A percentile compares a stretch with the other conserved stretches of the same genome.
phyloP scores from a whole-genome alignment of 2,329 filamentous ascomycete species.

The Cercospora sp. region DNA sequence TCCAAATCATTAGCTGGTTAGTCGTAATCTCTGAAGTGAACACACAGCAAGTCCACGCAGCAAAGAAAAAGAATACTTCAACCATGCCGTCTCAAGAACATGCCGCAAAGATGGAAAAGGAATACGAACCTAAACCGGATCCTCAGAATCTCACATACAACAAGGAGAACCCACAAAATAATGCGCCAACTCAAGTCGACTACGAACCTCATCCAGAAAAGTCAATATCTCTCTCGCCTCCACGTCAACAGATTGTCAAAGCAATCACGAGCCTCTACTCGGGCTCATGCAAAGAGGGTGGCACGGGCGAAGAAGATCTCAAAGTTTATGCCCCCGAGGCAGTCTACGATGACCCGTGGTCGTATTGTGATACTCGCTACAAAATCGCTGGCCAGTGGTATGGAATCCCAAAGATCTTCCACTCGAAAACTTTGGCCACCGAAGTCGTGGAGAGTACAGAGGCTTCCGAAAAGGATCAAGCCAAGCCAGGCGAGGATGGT shows the following conservation, averaged over 20 bases:
- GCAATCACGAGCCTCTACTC: slow-evolving; percentile 49
- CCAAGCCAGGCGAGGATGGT: slow-evolving; percentile 36
- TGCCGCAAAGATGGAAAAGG: slow-evolving; percentile 1
- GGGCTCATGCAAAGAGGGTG: slow-evolving; percentile 31
- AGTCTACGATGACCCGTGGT: slow-evolving; percentile 51
- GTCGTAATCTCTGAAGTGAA: background rate
- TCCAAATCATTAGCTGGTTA: background rate
- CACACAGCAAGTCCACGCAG: background rate
- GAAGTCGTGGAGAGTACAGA: slow-evolving; percentile 19
- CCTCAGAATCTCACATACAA: slow-evolving; percentile 38
- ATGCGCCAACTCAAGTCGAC: slow-evolving; percentile 40
- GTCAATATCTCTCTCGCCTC: slow-evolving; percentile 39
- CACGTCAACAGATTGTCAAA: slow-evolving; percentile 45
- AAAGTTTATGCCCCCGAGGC: slow-evolving; percentile 49
- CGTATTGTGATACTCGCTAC: slow-evolving; percentile 50
- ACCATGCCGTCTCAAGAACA: slow-evolving; percentile 7
- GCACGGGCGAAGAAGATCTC: slow-evolving; percentile 47
- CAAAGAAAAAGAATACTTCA: background rate
- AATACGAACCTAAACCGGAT: slow-evolving; percentile 18
- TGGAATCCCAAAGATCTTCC: slow-evolving; percentile 34
- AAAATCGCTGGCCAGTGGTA: slow-evolving; percentile 57
- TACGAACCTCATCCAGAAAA: slow-evolving; percentile 46
- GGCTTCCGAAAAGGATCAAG: background rate
- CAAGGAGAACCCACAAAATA: slow-evolving; percentile 24
- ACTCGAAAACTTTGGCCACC: slow-evolving; percentile 17